Conservation (phyloP, 2,329 filamentous ascomycete species). For the Arthrobotrys iridis region DNA sequence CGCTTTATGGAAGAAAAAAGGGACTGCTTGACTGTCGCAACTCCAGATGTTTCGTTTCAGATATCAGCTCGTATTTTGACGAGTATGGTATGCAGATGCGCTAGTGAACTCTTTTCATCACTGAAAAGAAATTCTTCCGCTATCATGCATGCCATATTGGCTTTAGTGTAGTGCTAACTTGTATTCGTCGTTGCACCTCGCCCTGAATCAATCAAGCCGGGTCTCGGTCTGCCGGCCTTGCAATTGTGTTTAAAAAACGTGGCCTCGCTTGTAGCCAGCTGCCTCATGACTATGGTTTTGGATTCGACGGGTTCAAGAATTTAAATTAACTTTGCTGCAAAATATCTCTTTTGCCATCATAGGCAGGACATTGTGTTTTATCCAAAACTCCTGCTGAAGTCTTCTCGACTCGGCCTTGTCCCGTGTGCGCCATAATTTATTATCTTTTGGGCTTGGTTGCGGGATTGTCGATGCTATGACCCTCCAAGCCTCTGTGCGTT, state of each 20-base stretch:
- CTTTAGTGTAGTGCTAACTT: background rate
- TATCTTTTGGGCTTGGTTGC: conserved; percentile 5
- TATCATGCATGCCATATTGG: conserved; percentile 32
- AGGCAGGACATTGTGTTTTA: conserved; percentile 14
- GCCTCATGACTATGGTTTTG: conserved; percentile 17
- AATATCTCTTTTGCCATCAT: background rate
- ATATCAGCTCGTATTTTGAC: conserved; percentile 32
- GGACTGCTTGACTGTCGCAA: conserved; percentile 18
- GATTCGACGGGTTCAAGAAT: conserved; percentile 32
- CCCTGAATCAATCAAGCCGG: background rate
- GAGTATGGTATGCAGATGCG: conserved; percentile 46
- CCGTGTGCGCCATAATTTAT: conserved; percentile 7
- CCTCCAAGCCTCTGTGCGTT: background rate
- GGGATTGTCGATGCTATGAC: conserved; percentile 30
- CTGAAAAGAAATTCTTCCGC: background rate
- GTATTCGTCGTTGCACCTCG: background rate
- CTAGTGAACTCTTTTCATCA: conserved; percentile 14
- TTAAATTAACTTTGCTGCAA: background rate
- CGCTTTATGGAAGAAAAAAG: background rate
- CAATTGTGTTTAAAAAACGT: conserved; percentile 41
- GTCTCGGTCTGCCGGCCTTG: background rate
- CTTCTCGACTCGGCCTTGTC: background rate
- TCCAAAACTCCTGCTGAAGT: background rate
- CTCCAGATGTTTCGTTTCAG: conserved; percentile 44
- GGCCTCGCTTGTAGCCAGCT: conserved; percentile 41